A percentile compares a stretch with the other conserved stretches of the same genome.
These are phyloP conservation scores for Amylocystis lapponica DNA, from an alignment of 768 basidiomycete genomes.

Conservation along the genomic window DNA sequence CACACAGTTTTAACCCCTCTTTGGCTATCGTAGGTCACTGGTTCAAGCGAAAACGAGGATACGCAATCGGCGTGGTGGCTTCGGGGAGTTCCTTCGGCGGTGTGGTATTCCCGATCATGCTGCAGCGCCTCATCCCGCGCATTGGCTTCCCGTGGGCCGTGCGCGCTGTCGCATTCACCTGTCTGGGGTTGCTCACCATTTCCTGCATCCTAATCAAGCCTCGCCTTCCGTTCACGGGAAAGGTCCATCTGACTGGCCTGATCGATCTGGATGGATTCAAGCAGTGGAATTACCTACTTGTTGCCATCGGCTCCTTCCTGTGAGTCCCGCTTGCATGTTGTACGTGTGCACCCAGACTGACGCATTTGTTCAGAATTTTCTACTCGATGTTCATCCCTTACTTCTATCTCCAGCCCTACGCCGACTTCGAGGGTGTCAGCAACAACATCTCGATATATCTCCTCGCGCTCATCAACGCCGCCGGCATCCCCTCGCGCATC, in stretches of 20 bases:
- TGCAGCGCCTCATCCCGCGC: conserved; percentile 35
- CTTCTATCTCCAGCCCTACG: conserved; percentile 30
- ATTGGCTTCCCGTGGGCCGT: conserved; percentile 28
- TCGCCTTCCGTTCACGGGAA: conserved; percentile 19
- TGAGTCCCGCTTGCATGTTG: conserved; percentile 7
- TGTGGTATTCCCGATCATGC: conserved; percentile 45
- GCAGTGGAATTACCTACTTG: conserved; percentile 17
- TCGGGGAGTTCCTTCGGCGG: conserved; percentile 41
- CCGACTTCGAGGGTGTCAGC: conserved; percentile 18
- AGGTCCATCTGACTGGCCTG: conserved; percentile 15
- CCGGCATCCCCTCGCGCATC: conserved; percentile 23
- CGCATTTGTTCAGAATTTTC: conserved; percentile 15
- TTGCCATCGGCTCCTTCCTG: conserved; percentile 17
- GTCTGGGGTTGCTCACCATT: conserved; percentile 18
- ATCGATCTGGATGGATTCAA: conserved; percentile 24
- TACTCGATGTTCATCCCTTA: conserved; percentile 30
- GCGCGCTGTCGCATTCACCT: conserved; percentile 24
- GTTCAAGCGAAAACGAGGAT: conserved; percentile 29
- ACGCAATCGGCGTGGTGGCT: conserved; percentile 33
- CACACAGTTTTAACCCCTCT: conserved; percentile 27
- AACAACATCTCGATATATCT: conserved; percentile 20
- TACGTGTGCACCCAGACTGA: not conserved
- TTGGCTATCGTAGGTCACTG: conserved; percentile 28
- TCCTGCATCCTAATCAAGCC: conserved; percentile 23
- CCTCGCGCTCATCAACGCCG: conserved; percentile 27